Base-by-base conservation (phyloP, 257 asterid genomes). In the Plantago ovata region DNA sequence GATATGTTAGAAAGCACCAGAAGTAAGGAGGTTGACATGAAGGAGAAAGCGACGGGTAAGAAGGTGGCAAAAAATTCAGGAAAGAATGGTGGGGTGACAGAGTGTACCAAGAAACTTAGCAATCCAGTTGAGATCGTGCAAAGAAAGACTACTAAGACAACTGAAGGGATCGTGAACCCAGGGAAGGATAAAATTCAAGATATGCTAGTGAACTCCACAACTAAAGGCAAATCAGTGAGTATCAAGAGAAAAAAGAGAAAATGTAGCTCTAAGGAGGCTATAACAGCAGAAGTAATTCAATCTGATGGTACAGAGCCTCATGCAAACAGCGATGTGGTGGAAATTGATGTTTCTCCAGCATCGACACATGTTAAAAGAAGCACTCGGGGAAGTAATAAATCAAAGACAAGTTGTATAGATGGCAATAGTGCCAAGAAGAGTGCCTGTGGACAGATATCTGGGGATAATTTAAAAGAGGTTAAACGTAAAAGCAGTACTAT, bases 81-180 rank as follows among this genome's bases (percentile, higher is more conserved):
- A 20, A 53, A 21, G 9, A 54, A 61, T 38, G 42, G 66, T 53
- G 62, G 62, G 38, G 49, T 6, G 44, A n/a, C 56, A 38, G 62
- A 46, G 48, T 65, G 72, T 56, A 36, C 54, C 18, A 79, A 53
- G 70, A 74, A 74, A 56, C 54, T 11, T 54, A 56, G 59, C 24
- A 51, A 64, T 54, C 52, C 47, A 47, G 65, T 51, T 23, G 72
- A 51, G 69, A 41, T 38, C 33, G 71, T 59, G 21, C 72, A 71
- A 53, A 74, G 61, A 38, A 85, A 78, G 79, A 78, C 70, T 56
- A 61, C 66, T 62, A 81, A 60, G 73, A 76, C 23, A 64, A 60
- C 61, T 50, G 36, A 14, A 48, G 4, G 20, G 22, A 49, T 77
- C 43, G 47, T 22, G 54, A 75, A 67, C 15, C 56, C 66, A 45